A percentile compares a stretch with the other conserved stretches of the same genome.
Conservation (phyloP, 805 yeast species). For the Nakazawaea holstii region DNA sequence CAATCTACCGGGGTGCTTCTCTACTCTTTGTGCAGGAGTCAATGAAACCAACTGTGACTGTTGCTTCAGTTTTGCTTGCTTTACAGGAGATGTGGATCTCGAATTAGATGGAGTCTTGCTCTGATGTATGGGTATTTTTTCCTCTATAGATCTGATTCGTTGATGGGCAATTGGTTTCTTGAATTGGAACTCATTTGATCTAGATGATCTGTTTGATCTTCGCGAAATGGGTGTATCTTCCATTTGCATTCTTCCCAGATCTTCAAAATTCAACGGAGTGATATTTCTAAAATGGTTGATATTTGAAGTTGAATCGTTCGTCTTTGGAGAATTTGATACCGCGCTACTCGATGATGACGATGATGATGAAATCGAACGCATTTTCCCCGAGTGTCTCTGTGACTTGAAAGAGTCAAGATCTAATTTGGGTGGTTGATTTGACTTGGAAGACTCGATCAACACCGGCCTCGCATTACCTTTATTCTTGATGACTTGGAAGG, state of each 20-base stretch:
- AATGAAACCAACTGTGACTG: constrained; percentile 13
- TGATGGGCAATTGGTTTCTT: constrained; percentile 8
- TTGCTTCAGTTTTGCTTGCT: neutral
- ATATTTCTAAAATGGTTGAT: constrained; percentile 6
- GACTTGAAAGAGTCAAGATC: neutral
- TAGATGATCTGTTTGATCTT: neutral
- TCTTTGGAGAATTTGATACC: neutral
- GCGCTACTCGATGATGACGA: neutral
- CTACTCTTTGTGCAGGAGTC: constrained; percentile 49
- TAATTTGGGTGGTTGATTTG: neutral
- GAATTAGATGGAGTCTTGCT: constrained; percentile 7
- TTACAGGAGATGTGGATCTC: constrained; percentile 8
- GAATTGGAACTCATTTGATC: constrained; percentile 3
- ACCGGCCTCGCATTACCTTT: neutral
- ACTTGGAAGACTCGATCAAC: neutral
- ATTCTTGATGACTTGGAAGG: constrained; percentile 3
- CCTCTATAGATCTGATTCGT: constrained; percentile 6
- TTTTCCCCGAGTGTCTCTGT: no score
- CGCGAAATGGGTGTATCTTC: constrained; percentile 9
- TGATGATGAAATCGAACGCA: neutral
- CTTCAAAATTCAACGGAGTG: constrained; percentile 10
- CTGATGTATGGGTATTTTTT: neutral
- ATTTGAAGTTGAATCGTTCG: neutral
- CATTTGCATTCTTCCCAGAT: constrained; percentile 1
- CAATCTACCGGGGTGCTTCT: constrained; percentile 31